Evolutionary conservation across 2,329 filamentous ascomycete genomes (phyloP), one percentile per base, ranked within the genome.

Genomic region (Epichloe typhina): DNA sequence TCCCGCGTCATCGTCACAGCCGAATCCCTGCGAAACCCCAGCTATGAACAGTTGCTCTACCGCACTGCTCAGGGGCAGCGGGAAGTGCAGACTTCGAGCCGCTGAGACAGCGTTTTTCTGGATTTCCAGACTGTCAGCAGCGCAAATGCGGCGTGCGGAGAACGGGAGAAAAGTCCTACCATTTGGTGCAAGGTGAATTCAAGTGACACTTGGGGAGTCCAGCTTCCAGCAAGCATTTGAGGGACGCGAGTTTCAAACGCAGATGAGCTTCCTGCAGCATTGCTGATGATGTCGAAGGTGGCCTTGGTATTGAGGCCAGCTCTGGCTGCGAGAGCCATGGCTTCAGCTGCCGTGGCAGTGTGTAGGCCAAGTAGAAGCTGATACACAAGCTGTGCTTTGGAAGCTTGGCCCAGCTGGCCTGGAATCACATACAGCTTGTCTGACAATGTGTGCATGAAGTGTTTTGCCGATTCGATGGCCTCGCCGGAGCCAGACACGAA

Each of bases 211-310:
- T 61, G 58, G 15, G 66, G 56, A 13, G 59, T 62, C 64, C 72
- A 73, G 55, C 77, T 73, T 50, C 73, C 70, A 19, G 68, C 67
- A 39, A 81, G 61, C 65, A 77, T 74, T 57, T 73, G 72, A 40
- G 72, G 71, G 13, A 70, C 73, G n/a, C 76, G 65, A 57, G 78
- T 75, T 57, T 75, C 72, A 64, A 79, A 80, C 66, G 79, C 77
- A 69, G 73, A 79, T 56, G 72, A 73, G 36, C 52, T 59, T 6
- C 63, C 63, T 2, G 62, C 61, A 2, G 62, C 59, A 35, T 58
- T 60, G 19, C 47, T 55, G 35, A 65, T 62, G 46, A 61, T 59
- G 11, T 62, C 50, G 51, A 63, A 66, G 0, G 62, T 58, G 51
- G 61, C 59, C 19, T 57, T 58, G 0, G 66, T 65, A 51, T 76